These are phyloP conservation scores for Fusarium bulbicola DNA, from an alignment of 2,329 filamentous ascomycete genomes.

Conservation along the genomic window DNA sequence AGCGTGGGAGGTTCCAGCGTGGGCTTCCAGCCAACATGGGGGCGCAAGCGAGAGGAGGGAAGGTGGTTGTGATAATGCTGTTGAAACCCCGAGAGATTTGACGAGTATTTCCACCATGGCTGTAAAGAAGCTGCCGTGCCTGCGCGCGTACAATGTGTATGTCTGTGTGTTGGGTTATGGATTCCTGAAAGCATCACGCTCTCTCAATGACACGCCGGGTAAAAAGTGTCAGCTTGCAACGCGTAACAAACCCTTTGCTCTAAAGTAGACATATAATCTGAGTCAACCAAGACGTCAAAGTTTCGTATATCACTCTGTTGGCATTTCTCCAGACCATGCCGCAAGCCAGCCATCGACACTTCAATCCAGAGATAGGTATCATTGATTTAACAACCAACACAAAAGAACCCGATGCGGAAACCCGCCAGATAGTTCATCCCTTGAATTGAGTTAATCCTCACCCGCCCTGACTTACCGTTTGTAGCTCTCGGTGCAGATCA, in stretches of 20 bases:
- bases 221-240: not conserved
- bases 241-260: not conserved
- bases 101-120: not conserved
- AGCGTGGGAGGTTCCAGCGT: constrained; percentile 31
- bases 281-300: constrained; percentile 3
- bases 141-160: not conserved
- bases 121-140: constrained; percentile 10
- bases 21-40: constrained; percentile 22
- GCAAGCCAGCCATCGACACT: constrained; percentile 5
- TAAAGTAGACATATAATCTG: not conserved
- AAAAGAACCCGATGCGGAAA: constrained; percentile 9
- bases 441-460: constrained; percentile 7
- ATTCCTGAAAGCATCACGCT: not conserved
- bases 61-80: constrained; percentile 18
- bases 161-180: constrained; percentile 3
- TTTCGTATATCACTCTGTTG: constrained; percentile 17
- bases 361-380: not conserved
- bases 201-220: not conserved
- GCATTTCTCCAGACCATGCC: constrained; percentile 19
- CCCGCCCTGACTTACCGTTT: constrained; percentile 13
- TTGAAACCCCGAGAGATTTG: not conserved
- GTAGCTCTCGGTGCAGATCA: constrained; percentile 5
- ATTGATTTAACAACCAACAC: not conserved
- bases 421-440: constrained; percentile 10
- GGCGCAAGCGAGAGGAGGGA: constrained; percentile 22